These are phyloP conservation scores for Arachis monticola DNA, from an alignment of 331 rosid genomes.

Conservation along the genomic window DNA sequence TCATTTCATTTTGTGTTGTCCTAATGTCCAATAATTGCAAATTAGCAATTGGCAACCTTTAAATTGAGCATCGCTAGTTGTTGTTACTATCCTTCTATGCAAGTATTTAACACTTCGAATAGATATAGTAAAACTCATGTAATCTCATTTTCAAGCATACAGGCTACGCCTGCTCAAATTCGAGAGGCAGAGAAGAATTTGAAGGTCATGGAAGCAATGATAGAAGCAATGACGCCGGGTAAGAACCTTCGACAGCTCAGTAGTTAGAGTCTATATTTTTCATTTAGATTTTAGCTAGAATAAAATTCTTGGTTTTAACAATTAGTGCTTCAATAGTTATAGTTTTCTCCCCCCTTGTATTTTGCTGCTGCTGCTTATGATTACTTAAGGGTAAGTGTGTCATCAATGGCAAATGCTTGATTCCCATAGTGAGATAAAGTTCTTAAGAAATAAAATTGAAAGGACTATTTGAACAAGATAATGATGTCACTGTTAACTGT, in stretches of 20 bases:
- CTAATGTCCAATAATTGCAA: neutral
- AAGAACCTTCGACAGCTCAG: constrained; percentile 36
- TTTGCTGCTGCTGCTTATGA: constrained; percentile 11
- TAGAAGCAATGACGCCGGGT: constrained; percentile 99
- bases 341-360: constrained; percentile 6
- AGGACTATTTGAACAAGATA: neutral
- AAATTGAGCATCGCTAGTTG: constrained; percentile 26
- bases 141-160: constrained; percentile 34
- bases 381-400: constrained; percentile 9
- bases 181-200: constrained; percentile 97
- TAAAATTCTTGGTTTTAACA: constrained; percentile 7
- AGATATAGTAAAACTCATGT: neutral
- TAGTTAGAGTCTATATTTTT: constrained; percentile 7
- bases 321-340: constrained; percentile 13
- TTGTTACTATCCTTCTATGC: constrained; percentile 11
- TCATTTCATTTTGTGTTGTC: neutral
- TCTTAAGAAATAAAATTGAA: constrained; percentile 21
- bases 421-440: constrained; percentile 16
- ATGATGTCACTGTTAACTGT: neutral
- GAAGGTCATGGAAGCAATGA: constrained; percentile 89
- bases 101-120: constrained; percentile 6
- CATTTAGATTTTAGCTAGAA: constrained; percentile 26
- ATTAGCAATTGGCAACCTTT: constrained; percentile 25
- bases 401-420: neutral
- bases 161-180: constrained; percentile 97